These are phyloP conservation scores for Coniosporium tulheliwenetii DNA, from an alignment of 2,329 filamentous ascomycete genomes.

Conservation along the genomic window DNA sequence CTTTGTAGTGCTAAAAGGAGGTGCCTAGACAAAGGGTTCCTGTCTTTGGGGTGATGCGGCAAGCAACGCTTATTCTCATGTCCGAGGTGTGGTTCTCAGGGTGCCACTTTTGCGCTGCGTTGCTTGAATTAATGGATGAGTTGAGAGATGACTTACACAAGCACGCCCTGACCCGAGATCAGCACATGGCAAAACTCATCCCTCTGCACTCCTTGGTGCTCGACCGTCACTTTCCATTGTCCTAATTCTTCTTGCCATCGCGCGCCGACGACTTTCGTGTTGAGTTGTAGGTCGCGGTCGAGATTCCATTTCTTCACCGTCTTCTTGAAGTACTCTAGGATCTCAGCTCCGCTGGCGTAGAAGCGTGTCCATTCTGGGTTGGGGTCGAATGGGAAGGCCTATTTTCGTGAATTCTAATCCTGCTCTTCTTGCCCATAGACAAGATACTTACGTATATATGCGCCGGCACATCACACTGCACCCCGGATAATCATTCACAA, in stretches of 20 bases:
- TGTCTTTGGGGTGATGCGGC: too few relatives aligned
- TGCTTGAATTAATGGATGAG: too few relatives aligned
- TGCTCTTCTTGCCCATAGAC: too few relatives aligned
- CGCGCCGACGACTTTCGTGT: slow-evolving; percentile 20
- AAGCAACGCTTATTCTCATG: too few relatives aligned
- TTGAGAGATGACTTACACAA: too few relatives aligned
- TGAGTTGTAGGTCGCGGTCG: slow-evolving; percentile 21
- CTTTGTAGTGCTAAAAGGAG: too few relatives aligned
- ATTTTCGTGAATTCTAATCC: not conserved
- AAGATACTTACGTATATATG: slow-evolving; percentile 26
- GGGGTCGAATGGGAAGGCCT: slow-evolving; percentile 22
- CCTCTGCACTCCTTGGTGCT: slow-evolving; percentile 10
- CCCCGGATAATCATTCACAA: slow-evolving; percentile 26
- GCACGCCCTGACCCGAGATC: too few relatives aligned
- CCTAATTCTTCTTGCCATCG: slow-evolving; percentile 21
- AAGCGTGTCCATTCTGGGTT: slow-evolving; percentile 27
- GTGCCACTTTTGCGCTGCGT: too few relatives aligned
- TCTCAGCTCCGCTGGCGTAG: slow-evolving; percentile 24
- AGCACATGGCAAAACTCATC: slow-evolving; percentile 19
- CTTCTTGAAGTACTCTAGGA: slow-evolving; percentile 24
- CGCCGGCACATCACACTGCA: slow-evolving; percentile 15
- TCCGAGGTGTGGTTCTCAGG: too few relatives aligned
- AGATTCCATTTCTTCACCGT: slow-evolving; percentile 23
- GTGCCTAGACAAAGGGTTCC: too few relatives aligned
- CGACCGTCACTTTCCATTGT: slow-evolving; percentile 21